Base-by-base conservation (phyloP, 2,329 filamentous ascomycete genomes). In the Aquanectria penicillioides region DNA sequence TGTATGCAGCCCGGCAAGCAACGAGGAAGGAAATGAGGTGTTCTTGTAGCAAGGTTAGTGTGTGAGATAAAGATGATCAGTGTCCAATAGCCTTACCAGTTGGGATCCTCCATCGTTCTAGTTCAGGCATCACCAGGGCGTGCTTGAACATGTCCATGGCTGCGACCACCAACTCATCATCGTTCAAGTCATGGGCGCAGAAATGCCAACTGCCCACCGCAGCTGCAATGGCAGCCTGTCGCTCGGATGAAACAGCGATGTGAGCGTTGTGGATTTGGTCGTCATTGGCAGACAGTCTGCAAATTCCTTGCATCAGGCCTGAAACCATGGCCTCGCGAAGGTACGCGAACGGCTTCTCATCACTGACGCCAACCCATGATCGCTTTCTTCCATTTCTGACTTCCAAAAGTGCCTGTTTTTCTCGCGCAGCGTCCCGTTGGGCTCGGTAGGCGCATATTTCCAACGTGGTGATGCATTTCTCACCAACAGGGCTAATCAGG, bases 281-380 rank as follows among this genome's bases (percentile, higher is more conserved):
- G 78, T 92, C 78, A 76, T 81, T 71, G 78, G 88, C 78, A 82
- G 87, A 72, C 34, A 83, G 86, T 63, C 90, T 91, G 75, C 94
- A 97, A 52, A 97, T 97, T 31, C 92, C 88, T 69, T 89, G 90
- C 91, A 97, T 95, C 56, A 97, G 83, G 55, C 89, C 89, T 2
- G 93, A 95, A 5, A 97, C 94, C 93, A 97, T 97, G 46, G 91
- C 92, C 78, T 97, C 94, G 59, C 94, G 85, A 52, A 97, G 79
- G 76, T 97, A 97, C 13, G 92, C 89, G 77, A 93, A 97, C 1
- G 93, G 93, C 73, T 94, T 90, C 67, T 92, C 86, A 66, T 94
- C 91, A 70, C 92, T 87, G 10, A 96, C 85, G 22, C 94, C 93
- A 36, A 97, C 93, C 94, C 94, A 97, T 0, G 94, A 97, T 50